Evolutionary conservation across 2,329 filamentous ascomycete species (phyloP).

Genomic region (Plectosphaerella plurivora): DNA sequence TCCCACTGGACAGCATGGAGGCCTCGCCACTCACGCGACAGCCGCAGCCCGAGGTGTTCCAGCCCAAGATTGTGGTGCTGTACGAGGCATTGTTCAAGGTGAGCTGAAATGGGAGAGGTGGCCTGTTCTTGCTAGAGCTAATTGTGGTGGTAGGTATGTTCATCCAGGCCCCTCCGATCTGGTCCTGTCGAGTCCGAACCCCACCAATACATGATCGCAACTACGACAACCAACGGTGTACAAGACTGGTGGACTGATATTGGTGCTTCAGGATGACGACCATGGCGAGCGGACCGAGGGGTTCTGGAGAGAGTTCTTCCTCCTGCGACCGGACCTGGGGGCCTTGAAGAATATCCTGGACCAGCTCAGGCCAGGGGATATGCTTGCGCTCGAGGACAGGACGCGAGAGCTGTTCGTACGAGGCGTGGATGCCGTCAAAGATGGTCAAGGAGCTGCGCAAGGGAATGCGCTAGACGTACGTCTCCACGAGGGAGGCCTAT

Average conservation of each 20-base stretch:
- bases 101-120: conserved; percentile 7
- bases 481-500: neutral
- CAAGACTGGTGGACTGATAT: neutral
- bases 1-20: conserved; percentile 55
- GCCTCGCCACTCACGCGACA: conserved; percentile 91
- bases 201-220: neutral
- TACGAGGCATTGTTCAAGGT: conserved; percentile 83
- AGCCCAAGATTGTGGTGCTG: conserved; percentile 88
- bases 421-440: conserved; percentile 66
- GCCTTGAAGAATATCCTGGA: conserved; percentile 66
- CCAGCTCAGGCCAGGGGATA: conserved; percentile 66
- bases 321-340: conserved; percentile 73
- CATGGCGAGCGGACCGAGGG: conserved; percentile 73
- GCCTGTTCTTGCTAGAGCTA: neutral
- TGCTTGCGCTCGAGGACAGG: conserved; percentile 72
- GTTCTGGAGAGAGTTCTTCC: conserved; percentile 95
- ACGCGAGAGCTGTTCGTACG: conserved; percentile 74
- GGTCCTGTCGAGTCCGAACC: no score
- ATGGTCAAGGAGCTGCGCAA: conserved; percentile 56
- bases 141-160: neutral
- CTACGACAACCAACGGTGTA: no score
- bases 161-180: neutral
- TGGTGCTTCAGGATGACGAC: conserved; percentile 50
- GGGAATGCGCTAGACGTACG: conserved; percentile 82
- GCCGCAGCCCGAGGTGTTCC: conserved; percentile 81